Conservation (phyloP, 2,329 filamentous ascomycete genomes). For the Fusarium sp. region DNA sequence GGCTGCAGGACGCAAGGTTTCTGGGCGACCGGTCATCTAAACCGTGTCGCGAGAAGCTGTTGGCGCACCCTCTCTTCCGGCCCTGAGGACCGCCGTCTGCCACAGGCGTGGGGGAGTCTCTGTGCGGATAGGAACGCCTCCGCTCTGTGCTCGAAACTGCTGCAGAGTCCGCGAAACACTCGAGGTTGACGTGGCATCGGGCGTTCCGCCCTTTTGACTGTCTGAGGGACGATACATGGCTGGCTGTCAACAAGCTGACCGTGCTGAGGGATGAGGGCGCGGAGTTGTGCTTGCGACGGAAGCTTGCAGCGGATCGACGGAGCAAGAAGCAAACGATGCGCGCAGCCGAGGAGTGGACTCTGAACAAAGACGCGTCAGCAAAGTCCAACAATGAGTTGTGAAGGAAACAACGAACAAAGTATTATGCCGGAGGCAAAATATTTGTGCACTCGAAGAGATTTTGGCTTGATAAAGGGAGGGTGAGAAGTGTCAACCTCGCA, state of each 20-base stretch:
- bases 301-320: neutral
- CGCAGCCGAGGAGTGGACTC: neutral
- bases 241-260: neutral
- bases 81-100: neutral
- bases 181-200: neutral
- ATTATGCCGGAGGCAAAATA: neutral
- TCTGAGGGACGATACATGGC: slow-evolving; percentile 4
- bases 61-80: neutral
- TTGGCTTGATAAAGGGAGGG: neutral
- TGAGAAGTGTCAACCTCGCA: neutral
- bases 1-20: neutral
- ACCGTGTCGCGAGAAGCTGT: neutral
- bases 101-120: slow-evolving; percentile 1
- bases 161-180: slow-evolving; percentile 16
- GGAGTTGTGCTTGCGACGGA: neutral
- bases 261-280: neutral
- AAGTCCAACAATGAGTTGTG: neutral
- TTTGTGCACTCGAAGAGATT: neutral
- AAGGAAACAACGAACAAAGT: neutral
- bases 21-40: slow-evolving; percentile 9
- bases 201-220: neutral
- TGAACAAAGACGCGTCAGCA: neutral
- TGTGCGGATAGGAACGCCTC: neutral
- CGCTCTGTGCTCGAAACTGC: neutral
- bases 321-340: slow-evolving; percentile 1